These are phyloP conservation scores for Penicillium janthinellum DNA, from an alignment of 2,329 filamentous ascomycete genomes.

Conservation along the genomic window DNA sequence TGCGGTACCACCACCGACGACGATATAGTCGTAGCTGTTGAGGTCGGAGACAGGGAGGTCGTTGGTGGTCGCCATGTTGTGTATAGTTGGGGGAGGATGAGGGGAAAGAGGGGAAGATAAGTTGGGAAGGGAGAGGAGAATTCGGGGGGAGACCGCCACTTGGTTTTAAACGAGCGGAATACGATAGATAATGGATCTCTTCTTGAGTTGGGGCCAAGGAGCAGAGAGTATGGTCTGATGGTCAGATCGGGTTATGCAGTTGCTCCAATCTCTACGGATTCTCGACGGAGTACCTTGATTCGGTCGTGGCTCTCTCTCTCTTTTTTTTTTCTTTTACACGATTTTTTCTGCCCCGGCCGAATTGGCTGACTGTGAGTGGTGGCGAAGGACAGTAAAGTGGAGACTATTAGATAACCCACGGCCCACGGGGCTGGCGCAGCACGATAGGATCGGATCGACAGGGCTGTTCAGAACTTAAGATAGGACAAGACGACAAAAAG, in stretches of 20 bases:
- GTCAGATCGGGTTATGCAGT: background rate
- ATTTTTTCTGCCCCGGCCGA: conserved; percentile 16
- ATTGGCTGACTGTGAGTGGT: conserved; percentile 19
- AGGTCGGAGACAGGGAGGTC: conserved; percentile 65
- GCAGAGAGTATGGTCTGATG: conserved; percentile 18
- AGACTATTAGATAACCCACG: conserved; percentile 11
- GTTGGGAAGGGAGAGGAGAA: conserved; percentile 2
- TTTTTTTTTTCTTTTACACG: conserved; percentile 7
- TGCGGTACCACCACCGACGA: conserved; percentile 82
- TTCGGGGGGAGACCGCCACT: conserved; percentile 4
- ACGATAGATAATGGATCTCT: background rate
- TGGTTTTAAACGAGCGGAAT: conserved; percentile 9
- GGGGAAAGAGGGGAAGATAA: conserved; percentile 1
- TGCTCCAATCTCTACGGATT: conserved; percentile 13
- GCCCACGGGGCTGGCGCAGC: conserved; percentile 6
- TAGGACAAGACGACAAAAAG: background rate
- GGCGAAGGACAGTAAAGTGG: conserved; percentile 15
- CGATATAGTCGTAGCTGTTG: conserved; percentile 77
- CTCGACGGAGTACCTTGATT: conserved; percentile 14
- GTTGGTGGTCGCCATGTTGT: conserved; percentile 65
- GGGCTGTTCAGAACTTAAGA: background rate
- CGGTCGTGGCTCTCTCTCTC: conserved; percentile 3
- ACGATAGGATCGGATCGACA: background rate
- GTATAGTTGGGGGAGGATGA: conserved; percentile 17
- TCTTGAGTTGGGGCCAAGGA: background rate